Percentiles rank a stretch among this genome's conserved stretches.
phyloP scores from a whole-genome alignment of 805 yeast species.

The Diddensiella transvaalensis region DNA sequence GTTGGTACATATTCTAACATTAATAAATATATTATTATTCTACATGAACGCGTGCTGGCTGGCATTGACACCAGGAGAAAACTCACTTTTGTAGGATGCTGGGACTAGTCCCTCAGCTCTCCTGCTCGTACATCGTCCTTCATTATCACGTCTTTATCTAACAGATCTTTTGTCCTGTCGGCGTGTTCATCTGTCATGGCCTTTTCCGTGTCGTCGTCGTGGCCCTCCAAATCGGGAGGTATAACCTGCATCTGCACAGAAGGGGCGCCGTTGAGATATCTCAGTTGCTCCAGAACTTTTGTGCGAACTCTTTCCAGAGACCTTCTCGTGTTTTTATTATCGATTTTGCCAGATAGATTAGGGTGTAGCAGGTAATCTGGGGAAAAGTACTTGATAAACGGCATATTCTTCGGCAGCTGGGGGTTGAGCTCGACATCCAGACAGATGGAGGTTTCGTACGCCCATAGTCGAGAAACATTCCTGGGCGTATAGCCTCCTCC shows the following conservation, averaged over 20 bases:
- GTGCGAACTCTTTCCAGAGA: conserved; percentile 76
- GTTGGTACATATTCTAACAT: too few species aligned
- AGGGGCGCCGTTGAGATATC: conserved; percentile 87
- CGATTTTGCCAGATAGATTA: conserved; percentile 68
- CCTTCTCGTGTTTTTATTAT: conserved; percentile 79
- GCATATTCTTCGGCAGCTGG: conserved; percentile 69
- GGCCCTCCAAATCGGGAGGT: conserved; percentile 61
- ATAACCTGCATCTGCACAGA: conserved; percentile 88
- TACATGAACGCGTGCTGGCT: too few species aligned
- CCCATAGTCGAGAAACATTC: conserved; percentile 94
- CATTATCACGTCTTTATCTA: conserved; percentile 13
- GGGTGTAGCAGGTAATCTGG: conserved; percentile 93
- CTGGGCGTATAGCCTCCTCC: conserved; percentile 99
- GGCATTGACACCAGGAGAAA: too few species aligned
- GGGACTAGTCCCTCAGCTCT: conserved; percentile 15
- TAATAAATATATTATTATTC: too few species aligned
- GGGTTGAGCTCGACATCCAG: conserved; percentile 73
- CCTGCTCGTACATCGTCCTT: conserved; percentile 23
- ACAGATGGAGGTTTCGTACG: conserved; percentile 85
- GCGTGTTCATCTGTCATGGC: conserved; percentile 32
- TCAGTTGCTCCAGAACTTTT: conserved; percentile 72
- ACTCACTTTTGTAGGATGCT: too few species aligned
- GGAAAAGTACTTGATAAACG: conserved; percentile 78
- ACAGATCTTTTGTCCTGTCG: conserved; percentile 15
- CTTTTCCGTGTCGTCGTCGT: conserved; percentile 36